phyloP scores from a whole-genome alignment of 345 rosid genomes.

The Brassica rapa region DNA sequence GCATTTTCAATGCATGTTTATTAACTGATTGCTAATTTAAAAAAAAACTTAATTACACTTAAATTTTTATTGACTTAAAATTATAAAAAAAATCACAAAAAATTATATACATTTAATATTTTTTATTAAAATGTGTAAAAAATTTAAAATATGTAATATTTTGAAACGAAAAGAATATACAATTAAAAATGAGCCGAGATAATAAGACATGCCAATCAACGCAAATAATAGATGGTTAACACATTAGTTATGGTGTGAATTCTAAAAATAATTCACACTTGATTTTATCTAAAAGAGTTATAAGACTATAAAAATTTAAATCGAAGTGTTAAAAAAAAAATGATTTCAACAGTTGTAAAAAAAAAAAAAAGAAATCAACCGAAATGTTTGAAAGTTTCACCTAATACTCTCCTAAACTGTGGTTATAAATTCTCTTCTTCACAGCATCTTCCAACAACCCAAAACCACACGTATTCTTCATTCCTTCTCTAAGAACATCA shows the following conservation, averaged over 20 bases:
- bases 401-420: slow-evolving; percentile 22
- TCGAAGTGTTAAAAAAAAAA: neutral
- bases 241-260: neutral
- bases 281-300: neutral
- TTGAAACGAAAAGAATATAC: too few relatives aligned
- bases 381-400: slow-evolving; percentile 21
- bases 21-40: too few relatives aligned
- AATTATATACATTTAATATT: too few relatives aligned
- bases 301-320: neutral
- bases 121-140: too few relatives aligned
- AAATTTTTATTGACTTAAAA: too few relatives aligned
- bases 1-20: too few relatives aligned
- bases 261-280: neutral
- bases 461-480: slow-evolving; percentile 24
- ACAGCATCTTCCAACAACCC: slow-evolving; percentile 26
- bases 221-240: neutral
- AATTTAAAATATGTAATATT: too few relatives aligned
- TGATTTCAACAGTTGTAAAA: neutral
- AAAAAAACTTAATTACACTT: too few relatives aligned
- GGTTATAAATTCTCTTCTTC: slow-evolving; percentile 27
- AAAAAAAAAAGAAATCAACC: neutral
- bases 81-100: too few relatives aligned
- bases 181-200: neutral
- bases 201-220: neutral
- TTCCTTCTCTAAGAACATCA: slow-evolving; percentile 13